Base-by-base conservation (phyloP, 2,329 filamentous ascomycete species). In the Xylaria sp. region DNA sequence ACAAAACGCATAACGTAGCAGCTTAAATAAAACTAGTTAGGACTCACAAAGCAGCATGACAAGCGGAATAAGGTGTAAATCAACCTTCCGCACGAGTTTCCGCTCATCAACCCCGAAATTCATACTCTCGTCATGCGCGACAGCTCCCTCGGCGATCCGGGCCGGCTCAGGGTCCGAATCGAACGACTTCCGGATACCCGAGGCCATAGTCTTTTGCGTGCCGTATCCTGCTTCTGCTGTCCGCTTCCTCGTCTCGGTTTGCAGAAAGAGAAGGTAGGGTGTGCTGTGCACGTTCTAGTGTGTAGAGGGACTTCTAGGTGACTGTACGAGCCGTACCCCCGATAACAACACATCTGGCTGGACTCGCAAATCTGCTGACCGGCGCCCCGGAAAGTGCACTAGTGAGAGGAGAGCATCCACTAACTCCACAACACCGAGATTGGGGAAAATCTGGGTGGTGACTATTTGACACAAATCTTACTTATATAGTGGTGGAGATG, bases 41-140 rank as follows among this genome's bases (percentile, higher is more conserved):
- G 17, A 68, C 70, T 67, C 23, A 72, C 70, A 94, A 15, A 90
- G 75, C 6, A 85, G 73, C 85, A 90, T 90, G 7, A 90, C 79
- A 19, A 90, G 78, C 2, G 89, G 89, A 13, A 91, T 81, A 25
- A 91, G 80, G 70, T 84, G 80, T 13, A 80, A 62, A 72, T 91
- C 89, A 31, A 91, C 75, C 74, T 90, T 91, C 57, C 85, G 80
- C 43, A 90, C 78, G 21, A 91, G 78, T 65, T 80, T 82, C 67
- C 78, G 80, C 75, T 90, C 80, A n/a, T 77, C 72, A n/a, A 70
- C 67, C 3, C 52, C 65, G 52, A 68, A 65, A 19, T 59, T 62
- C 37, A 60, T 40, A 21, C 64, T 60, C 41, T 64, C 58, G 13
- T 51, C 60, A 15, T 58, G 27, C n/a, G 38, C 60, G 35, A 48